Base-by-base conservation (phyloP, 2,329 filamentous ascomycete species). In the Penicillium sp. region DNA sequence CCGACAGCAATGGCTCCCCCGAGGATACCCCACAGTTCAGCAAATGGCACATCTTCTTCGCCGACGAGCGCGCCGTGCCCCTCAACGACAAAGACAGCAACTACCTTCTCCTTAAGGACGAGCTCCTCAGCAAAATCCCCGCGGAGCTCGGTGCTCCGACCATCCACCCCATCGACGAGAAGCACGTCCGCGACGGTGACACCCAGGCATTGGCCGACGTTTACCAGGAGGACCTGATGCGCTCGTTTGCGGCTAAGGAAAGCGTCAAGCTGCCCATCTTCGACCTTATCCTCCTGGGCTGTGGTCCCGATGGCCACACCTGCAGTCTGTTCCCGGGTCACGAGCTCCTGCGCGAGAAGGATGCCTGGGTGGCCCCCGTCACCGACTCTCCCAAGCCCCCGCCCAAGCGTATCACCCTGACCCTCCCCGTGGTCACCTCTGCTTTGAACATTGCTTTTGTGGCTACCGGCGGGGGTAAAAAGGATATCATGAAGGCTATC, bases 11-110 rank as follows among this genome's bases (percentile, higher is more conserved):
- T 63, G 82, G 80, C 53, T 78, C 76, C 40, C 67, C 71, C 12
- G 81, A 89, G 60, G 91, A 93, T 74, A 84, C 82, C 4, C 80
- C 93, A 69, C 84, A 90, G 72, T 97, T 96, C 80, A 83, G 85
- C 76, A 92, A 91, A 78, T 99, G 95, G 95, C 91, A 98, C 74
- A 92, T 99, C 75, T 99, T 98, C 85, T 98, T 97, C 79, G 94
- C 94, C 75, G 95, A 99, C 77, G 95, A 99, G 84, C 91, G 95
- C 74, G 92, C 92, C 70, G 95, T 98, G 57, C 91, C 95, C 24
- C 89, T 97, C 70, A 89, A 95, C 78, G 90, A 98, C 80, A 85
- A 88, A 68, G 94, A 99, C 82, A 97, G 93, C 82, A 99, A 98
- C 82, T 97, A 97, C 81, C 88, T 83, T 64, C 87, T 97, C 49